Conservation (phyloP, 1,284 basidiomycete species). For the Ustilago nuda region DNA sequence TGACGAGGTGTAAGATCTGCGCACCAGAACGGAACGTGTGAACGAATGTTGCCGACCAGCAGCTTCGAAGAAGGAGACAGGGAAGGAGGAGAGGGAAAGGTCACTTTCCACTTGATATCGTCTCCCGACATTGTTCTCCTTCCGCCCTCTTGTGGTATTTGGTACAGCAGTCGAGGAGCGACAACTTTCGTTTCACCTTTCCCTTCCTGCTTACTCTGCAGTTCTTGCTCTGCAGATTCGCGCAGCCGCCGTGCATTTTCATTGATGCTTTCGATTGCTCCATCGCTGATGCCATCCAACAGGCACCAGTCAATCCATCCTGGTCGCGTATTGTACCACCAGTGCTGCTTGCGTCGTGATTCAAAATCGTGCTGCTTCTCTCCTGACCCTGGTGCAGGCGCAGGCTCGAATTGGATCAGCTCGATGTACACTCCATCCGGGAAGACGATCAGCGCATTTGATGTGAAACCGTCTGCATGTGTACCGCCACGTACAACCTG, state of each 20-base stretch:
- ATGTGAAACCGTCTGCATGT: conserved; percentile 54
- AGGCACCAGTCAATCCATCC: conserved; percentile 62
- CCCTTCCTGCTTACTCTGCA: conserved; percentile 5
- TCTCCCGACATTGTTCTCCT: conserved; percentile 42
- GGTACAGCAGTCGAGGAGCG: conserved; percentile 33
- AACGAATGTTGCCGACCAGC: conserved; percentile 22
- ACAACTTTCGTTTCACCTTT: conserved; percentile 6
- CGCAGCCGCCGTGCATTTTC: conserved; percentile 30
- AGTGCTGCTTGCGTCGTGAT: conserved; percentile 36
- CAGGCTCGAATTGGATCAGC: conserved; percentile 51
- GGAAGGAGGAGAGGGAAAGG: conserved; percentile 40
- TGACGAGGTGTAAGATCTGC: conserved; percentile 50
- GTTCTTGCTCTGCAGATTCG: conserved; percentile 17
- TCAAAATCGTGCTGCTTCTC: conserved; percentile 42
- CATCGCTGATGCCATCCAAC: conserved; percentile 38
- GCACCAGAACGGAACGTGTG: conserved; percentile 54
- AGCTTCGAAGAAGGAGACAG: neutral
- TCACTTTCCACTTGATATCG: conserved; percentile 52
- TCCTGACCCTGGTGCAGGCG: conserved; percentile 9
- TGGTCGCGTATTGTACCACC: conserved; percentile 47
- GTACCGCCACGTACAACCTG: conserved; percentile 48
- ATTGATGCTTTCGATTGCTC: conserved; percentile 40
- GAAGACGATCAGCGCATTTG: conserved; percentile 56
- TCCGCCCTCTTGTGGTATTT: conserved; percentile 30
- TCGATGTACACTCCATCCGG: conserved; percentile 59